Evolutionary conservation across 2,329 filamentous ascomycete genomes (phyloP), one percentile per base, ranked within the genome.

Genomic region (Didymellaceae sp.): DNA sequence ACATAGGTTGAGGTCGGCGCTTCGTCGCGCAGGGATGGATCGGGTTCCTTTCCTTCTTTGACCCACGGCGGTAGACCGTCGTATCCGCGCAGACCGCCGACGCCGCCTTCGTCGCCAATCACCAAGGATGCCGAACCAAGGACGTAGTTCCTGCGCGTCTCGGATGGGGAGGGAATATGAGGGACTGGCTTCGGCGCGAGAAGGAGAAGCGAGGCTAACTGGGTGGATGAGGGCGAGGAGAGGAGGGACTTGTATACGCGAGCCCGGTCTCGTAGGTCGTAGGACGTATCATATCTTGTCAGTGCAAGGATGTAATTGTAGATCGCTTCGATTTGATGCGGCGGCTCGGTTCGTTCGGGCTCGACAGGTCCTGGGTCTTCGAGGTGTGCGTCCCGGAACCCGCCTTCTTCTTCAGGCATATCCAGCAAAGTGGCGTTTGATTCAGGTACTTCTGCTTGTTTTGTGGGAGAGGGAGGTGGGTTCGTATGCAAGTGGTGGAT

Each of bases 101-200:
- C 74, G 3, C 88, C 89, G 5, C 85, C 85, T 6, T 89, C 88
- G 1, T 86, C 86, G 1, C 90, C 91, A 9, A 97, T 78, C 0
- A 97, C 88, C 0, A 97, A 82, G 13, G 91, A 93, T 1, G 93
- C 85, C 2, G 90, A 94, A 9, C 94, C 94, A 0, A 99, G 80
- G 1, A 87, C 80, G 50, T 93, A 88, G 0, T 85, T 87, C 57
- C 87, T 90, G 25, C 92, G 84, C 2, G 84, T 86, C 68, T 96
- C 92, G 0, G 90, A 96, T 0, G 94, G 94, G 52, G 90, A 96
- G 0, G 91, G 91, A 0, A 89, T 88, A 54, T 96, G 90, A 0
- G 94, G 94, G 0, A 94, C 91, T 0, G 94, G 93, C 70, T 99
- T 99, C 0, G 94, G 92, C 0, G 94, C 94, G 1, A 97, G 82